Conservation (phyloP, 2,329 filamentous ascomycete genomes). For the Mycosphaerella arachidis region DNA sequence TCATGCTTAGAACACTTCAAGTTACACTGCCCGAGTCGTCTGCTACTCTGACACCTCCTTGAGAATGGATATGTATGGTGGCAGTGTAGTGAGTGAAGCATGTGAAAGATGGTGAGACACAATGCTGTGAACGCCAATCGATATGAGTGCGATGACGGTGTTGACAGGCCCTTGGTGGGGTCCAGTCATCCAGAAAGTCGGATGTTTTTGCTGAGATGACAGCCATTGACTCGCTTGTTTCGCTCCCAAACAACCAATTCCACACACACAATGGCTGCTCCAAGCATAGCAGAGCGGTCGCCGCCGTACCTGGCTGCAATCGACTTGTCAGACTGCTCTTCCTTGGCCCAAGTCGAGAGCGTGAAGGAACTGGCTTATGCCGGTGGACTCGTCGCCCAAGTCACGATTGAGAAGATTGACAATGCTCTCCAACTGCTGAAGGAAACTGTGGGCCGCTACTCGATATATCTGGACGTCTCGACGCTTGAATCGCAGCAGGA, state of each 20-base stretch:
- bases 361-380: conserved; percentile 51
- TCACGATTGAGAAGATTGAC: conserved; percentile 43
- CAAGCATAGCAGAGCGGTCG: conserved; percentile 11
- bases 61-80: too few relatives aligned
- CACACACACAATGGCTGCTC: conserved; percentile 11
- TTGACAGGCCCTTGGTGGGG: background rate
- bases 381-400: conserved; percentile 53
- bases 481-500: conserved; percentile 65
- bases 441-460: conserved; percentile 51
- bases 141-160: background rate
- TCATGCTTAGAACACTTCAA: too few relatives aligned
- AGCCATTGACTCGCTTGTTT: conserved; percentile 8
- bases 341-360: conserved; percentile 47
- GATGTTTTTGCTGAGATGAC: background rate
- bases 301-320: conserved; percentile 47
- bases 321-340: conserved; percentile 42
- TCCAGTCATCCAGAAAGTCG: background rate
- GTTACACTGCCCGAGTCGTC: too few relatives aligned
- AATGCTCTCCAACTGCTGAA: conserved; percentile 51
- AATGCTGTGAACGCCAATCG: background rate
- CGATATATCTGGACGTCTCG: conserved; percentile 73
- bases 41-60: too few relatives aligned
- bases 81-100: too few relatives aligned
- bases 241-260: background rate
- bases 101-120: background rate